Base-by-base conservation (phyloP, 352 stramenopile genomes). In the Phytophthora sp. region DNA sequence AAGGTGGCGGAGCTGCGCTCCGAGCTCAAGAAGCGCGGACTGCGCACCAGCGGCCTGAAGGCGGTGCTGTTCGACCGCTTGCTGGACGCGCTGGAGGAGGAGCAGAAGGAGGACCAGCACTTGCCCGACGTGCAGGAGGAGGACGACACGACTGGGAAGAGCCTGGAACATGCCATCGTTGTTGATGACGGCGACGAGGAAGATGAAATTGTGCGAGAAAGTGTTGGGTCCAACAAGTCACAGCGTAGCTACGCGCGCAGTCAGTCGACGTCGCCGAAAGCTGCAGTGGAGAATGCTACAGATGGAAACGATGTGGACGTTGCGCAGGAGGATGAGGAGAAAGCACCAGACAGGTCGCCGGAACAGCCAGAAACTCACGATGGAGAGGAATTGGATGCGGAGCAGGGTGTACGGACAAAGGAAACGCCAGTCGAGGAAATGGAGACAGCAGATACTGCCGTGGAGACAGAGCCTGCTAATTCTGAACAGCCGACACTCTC, bases 171-270 rank as follows among this genome's bases (percentile, higher is more conserved):
- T n/a, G 51, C 51, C 52, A 46, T 60, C 1, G 54, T 66, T 23
- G 37, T 56, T 12, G 61, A 60, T 11, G 46, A 48, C 3, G 34
- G 72, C 7, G 67, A 79, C 4, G 66, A 76, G 10, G 68, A 74
- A 17, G 71, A 76, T 39, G 82, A 91, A 44, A 88, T 91, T 41
- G 79, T 91, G 9, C 76, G 77, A 26, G 82, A 91, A 42, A 91
- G 82, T 32, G n/a, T 75, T 0, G 66, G 44, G 10, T 74, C 60
- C 1, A 59, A 48, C 24, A 77, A 65, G 28, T 72, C 63, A 1
- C 24, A 21, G 20, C 41, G 38, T 2, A 64, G 45, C 8, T 17
- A 49, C 4, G 7, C 32, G 26, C 15, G 5, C 27, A 69, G 54
- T 54, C 45, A 66, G 13, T 43, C 28, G 24, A 62, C 41, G 11